A percentile compares a stretch with the other conserved stretches of the same genome.
These are phyloP conservation scores for Catunica adiposa DNA, from an alignment of 2,329 filamentous ascomycete species.

Conservation along the genomic window DNA sequence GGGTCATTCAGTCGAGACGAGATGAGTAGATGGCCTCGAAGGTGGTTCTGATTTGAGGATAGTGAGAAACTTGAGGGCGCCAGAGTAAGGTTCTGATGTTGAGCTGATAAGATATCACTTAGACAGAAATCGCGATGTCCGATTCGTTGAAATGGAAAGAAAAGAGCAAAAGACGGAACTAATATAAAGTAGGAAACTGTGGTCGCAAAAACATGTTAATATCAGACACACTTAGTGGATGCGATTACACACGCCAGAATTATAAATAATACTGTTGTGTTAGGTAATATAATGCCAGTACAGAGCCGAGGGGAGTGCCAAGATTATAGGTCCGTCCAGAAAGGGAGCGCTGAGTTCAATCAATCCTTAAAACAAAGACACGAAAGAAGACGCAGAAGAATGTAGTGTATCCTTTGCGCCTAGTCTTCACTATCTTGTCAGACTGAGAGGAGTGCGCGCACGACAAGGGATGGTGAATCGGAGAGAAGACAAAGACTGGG, in stretches of 20 bases:
- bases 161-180: background rate
- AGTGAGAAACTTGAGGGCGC: constrained; percentile 10
- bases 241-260: background rate
- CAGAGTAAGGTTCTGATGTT: background rate
- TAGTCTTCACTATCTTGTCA: background rate
- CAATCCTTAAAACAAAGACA: background rate
- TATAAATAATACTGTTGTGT: background rate
- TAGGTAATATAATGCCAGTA: background rate
- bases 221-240: background rate
- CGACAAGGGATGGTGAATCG: background rate
- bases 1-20: constrained; percentile 10
- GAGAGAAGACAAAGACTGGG: background rate
- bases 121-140: constrained; percentile 6
- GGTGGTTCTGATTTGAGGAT: constrained; percentile 4
- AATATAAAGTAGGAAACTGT: background rate
- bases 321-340: no score
- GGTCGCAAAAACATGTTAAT: constrained; percentile 1
- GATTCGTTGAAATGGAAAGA: background rate
- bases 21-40: constrained; percentile 3
- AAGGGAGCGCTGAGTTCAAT: background rate
- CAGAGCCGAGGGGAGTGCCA: background rate
- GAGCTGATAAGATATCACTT: background rate
- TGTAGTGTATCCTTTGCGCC: constrained; percentile 1
- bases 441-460: background rate
- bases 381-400: background rate